Percentiles rank a stretch among this genome's conserved stretches.
Evolutionary conservation across 225 moss, liverwort and hornwort genomes (phyloP).

Genomic region (Bryoerythrophyllum caledonicum): DNA sequence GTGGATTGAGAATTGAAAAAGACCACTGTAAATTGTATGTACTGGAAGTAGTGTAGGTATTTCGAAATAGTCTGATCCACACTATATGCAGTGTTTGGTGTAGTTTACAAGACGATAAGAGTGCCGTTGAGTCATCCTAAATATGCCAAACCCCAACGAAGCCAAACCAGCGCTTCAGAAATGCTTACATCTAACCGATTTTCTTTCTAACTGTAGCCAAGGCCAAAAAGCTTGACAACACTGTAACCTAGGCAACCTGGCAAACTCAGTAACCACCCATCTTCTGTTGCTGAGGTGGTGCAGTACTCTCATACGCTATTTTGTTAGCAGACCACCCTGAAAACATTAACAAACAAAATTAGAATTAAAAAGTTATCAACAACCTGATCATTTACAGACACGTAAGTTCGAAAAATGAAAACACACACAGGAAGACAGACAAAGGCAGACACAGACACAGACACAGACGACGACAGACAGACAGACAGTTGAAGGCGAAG

Average conservation of each 20-base stretch:
- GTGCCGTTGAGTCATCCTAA: too few relatives aligned
- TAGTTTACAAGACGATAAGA: background rate
- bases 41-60: too few relatives aligned
- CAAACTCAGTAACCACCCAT: conserved; percentile 33
- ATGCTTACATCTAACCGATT: background rate
- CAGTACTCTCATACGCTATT: conserved; percentile 17
- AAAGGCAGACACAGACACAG: too few relatives aligned
- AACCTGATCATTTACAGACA: background rate
- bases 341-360: background rate
- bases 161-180: background rate
- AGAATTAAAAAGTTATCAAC: background rate
- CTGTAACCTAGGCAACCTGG: too few relatives aligned
- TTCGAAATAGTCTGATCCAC: too few relatives aligned
- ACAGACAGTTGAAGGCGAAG: too few relatives aligned
- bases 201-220: background rate
- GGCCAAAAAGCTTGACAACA: background rate
- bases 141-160: background rate
- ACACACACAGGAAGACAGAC: too few relatives aligned
- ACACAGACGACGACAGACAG: too few relatives aligned
- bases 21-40: too few relatives aligned
- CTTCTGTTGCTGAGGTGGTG: conserved; percentile 34
- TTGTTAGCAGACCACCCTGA: conserved; percentile 39
- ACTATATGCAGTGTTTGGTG: too few relatives aligned
- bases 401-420: background rate
- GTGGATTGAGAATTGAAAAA: too few relatives aligned